Evolutionary conservation across 2,329 filamentous ascomycete species (phyloP).

Genomic region (Trichophyton mentagrophytes): DNA sequence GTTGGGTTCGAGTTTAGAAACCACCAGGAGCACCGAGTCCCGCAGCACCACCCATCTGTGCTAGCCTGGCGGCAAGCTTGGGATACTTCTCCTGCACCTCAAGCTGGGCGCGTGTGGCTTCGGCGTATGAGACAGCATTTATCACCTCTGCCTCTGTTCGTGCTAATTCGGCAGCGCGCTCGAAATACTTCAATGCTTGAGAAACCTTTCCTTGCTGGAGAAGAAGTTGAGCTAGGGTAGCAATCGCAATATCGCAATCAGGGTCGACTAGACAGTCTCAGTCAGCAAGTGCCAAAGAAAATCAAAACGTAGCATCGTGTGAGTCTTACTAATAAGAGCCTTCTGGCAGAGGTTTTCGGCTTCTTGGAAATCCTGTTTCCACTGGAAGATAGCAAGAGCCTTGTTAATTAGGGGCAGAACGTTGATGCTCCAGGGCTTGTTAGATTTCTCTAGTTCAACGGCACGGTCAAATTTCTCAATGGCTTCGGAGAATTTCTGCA

Average conservation of each 20-base stretch:
- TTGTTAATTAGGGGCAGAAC: conserved; percentile 98
- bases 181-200: conserved; percentile 91
- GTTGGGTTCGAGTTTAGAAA: neutral
- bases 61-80: conserved; percentile 59
- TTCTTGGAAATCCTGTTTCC: conserved; percentile 91
- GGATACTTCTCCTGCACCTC: conserved; percentile 83
- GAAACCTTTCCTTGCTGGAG: conserved; percentile 96
- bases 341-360: conserved; percentile 95
- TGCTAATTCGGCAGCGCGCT: conserved; percentile 86
- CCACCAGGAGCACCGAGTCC: conserved; percentile 17
- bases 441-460: conserved; percentile 96
- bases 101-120: conserved; percentile 90
- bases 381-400: conserved; percentile 90
- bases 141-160: conserved; percentile 91
- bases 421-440: conserved; percentile 91
- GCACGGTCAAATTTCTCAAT: conserved; percentile 97
- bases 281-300: conserved; percentile 17
- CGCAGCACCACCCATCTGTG: conserved; percentile 42
- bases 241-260: conserved; percentile 96
- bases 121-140: conserved; percentile 91
- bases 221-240: conserved; percentile 94
- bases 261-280: conserved; percentile 59
- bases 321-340: conserved; percentile 76
- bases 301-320: neutral
- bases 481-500: conserved; percentile 87